A percentile compares a stretch with the other conserved stretches of the same genome.
These are phyloP conservation scores for Papilionanthe hybrid DNA, from an alignment of 116 monocot genomes.

Conservation along the genomic window DNA sequence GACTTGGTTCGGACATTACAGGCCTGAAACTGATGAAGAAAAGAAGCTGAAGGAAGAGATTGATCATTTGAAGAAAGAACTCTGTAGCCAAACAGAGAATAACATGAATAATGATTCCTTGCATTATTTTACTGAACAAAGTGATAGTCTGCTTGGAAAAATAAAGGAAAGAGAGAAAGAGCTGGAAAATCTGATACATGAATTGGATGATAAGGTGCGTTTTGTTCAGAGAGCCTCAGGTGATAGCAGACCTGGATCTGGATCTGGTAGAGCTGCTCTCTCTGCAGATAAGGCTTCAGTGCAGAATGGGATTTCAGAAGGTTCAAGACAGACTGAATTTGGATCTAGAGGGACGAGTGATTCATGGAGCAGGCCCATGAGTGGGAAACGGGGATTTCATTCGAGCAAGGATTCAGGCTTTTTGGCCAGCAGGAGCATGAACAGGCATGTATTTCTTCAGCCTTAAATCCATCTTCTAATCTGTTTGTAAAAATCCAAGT, in stretches of 20 bases:
- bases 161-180: slow-evolving; percentile 34
- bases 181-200: slow-evolving; percentile 24
- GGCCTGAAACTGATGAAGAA: slow-evolving; percentile 44
- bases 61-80: slow-evolving; percentile 35
- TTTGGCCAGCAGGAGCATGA: slow-evolving; percentile 24
- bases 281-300: slow-evolving; percentile 16
- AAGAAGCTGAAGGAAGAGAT: slow-evolving; percentile 70
- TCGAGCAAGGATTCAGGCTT: slow-evolving; percentile 18
- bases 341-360: slow-evolving; percentile 33
- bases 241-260: slow-evolving; percentile 27
- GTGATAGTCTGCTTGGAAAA: slow-evolving; percentile 13
- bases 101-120: slow-evolving; percentile 17
- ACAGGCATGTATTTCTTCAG: slow-evolving; percentile 22
- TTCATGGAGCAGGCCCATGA: slow-evolving; percentile 14
- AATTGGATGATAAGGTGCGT: slow-evolving; percentile 43
- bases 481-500: too few species aligned
- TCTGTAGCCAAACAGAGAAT: slow-evolving; percentile 25
- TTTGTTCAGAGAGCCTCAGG: slow-evolving; percentile 29
- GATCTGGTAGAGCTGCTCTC: slow-evolving; percentile 18
- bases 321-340: slow-evolving; percentile 14
- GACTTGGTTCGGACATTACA: slow-evolving; percentile 7
- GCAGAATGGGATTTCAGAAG: slow-evolving; percentile 22
- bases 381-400: slow-evolving; percentile 35
- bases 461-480: background rate
- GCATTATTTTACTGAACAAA: slow-evolving; percentile 7